Base-by-base conservation (phyloP, 2,329 filamentous ascomycete genomes). In the Aspergillus carbonarius region DNA sequence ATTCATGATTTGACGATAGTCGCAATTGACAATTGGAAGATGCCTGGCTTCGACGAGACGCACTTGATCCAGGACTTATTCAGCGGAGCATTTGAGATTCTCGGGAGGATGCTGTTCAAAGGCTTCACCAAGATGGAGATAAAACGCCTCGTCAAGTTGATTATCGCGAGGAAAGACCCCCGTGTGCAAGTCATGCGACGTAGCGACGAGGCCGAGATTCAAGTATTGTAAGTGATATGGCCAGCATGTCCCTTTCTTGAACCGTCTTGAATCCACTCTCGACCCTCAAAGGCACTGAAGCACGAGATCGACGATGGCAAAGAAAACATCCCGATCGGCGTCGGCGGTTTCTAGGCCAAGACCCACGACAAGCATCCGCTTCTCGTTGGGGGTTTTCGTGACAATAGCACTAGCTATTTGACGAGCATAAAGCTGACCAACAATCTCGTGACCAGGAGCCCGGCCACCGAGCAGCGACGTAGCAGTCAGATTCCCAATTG, bases 381-480 rank as follows among this genome's bases (percentile, higher is more conserved):
- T 81, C 71, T 89, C 86, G 46, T 80, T 77, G 5, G 91, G 87
- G 54, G 90, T 83, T 62, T 87, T 87, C 60, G 88, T 85, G 17
- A 88, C 82, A 59, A 99, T 84, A 39, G 89, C 85, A 69, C 88
- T 96, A 5, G 89, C 95, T 64, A 98, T 88, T 69, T 97, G 93
- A 44, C 91, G 91, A 2, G 93, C 93, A 69, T 96, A 89, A 1
- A 97, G 85, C 73, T 97, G 93, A 1, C 92, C 93, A 5, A 96
- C 75, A 0, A 89, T 91, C 70, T 97, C 92, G 44, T 92, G 84
- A 48, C 90, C 87, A 54, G 88, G 83, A 32, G 88, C 87, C 47
- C 93, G 92, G 9, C 89, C 92, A 2, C 95, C 95, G 0, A 99
- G 82, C 2, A 99, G 79, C 0, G 92, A 96, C 37, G 87, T 93